phyloP scores from a whole-genome alignment of 2,329 filamentous ascomycete genomes.

The Zasmidium cellare region DNA sequence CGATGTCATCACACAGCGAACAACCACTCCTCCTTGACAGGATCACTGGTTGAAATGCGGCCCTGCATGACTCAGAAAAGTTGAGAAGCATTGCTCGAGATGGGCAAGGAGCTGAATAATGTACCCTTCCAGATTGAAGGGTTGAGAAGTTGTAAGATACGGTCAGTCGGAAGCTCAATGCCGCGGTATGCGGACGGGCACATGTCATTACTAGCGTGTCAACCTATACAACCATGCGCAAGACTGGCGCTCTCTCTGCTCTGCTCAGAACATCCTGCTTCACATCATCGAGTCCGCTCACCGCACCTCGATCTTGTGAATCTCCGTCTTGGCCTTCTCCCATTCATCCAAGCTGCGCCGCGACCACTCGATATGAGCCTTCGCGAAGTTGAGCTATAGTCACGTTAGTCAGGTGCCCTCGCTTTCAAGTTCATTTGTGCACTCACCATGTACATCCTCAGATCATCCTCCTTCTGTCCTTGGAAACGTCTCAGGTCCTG shows the following conservation, averaged over 20 bases:
- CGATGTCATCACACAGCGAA: too few relatives aligned
- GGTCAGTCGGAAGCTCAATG: too few relatives aligned
- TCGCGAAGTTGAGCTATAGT: slow-evolving; percentile 79
- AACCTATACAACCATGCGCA: slow-evolving; percentile 1
- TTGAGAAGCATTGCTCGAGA: too few relatives aligned
- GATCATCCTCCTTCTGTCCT: slow-evolving; percentile 89
- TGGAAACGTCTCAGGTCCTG: slow-evolving; percentile 93
- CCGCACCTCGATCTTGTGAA: slow-evolving; percentile 73
- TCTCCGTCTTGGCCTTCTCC: slow-evolving; percentile 85
- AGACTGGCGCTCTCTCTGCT: not conserved
- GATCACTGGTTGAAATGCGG: too few relatives aligned
- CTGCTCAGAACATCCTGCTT: not conserved
- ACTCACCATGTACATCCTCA: slow-evolving; percentile 92
- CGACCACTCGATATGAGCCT: slow-evolving; percentile 92
- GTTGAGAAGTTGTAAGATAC: too few relatives aligned
- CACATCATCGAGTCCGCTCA: not conserved
- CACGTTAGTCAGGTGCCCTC: slow-evolving; percentile 9
- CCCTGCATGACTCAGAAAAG: too few relatives aligned
- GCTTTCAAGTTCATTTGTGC: not conserved
- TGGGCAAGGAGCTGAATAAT: too few relatives aligned
- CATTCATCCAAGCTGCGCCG: slow-evolving; percentile 87
- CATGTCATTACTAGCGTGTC: slow-evolving; percentile 6
- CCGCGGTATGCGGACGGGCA: too few relatives aligned
- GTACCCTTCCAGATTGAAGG: too few relatives aligned
- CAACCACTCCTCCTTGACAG: too few relatives aligned